Evolutionary conservation across 306 rosid species (phyloP).

Genomic region (Casuarina glauca): DNA sequence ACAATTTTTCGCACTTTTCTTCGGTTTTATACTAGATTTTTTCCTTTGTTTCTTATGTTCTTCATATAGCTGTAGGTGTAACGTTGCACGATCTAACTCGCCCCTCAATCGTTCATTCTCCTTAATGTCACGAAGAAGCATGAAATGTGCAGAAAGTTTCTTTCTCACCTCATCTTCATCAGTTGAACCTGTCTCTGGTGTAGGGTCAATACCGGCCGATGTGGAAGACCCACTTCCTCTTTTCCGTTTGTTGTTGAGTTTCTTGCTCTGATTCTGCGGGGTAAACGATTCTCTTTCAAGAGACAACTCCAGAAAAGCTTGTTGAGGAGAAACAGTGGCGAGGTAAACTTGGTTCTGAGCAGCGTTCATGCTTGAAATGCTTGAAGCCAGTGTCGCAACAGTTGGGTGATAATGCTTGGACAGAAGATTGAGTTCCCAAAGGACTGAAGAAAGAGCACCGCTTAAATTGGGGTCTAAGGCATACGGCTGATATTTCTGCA

Average conservation of each 20-base stretch:
- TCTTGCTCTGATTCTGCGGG: constrained; percentile 38
- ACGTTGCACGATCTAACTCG: constrained; percentile 52
- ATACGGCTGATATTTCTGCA: constrained; percentile 85
- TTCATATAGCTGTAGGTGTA: constrained; percentile 56
- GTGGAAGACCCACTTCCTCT: constrained; percentile 34
- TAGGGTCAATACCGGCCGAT: constrained; percentile 30
- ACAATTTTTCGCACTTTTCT: constrained; percentile 10
- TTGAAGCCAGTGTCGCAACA: constrained; percentile 61
- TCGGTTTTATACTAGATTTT: constrained; percentile 32
- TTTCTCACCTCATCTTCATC: constrained; percentile 55
- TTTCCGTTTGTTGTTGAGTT: constrained; percentile 54
- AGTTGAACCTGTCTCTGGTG: constrained; percentile 28
- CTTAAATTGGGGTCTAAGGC: constrained; percentile 90
- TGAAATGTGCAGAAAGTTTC: constrained; percentile 65
- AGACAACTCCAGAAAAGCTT: constrained; percentile 71
- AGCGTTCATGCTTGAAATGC: constrained; percentile 55
- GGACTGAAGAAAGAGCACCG: constrained; percentile 94
- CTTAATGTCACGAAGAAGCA: constrained; percentile 65
- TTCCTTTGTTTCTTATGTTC: constrained; percentile 66
- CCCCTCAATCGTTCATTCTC: constrained; percentile 72
- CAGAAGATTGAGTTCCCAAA: constrained; percentile 90
- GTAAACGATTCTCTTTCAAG: constrained; percentile 55
- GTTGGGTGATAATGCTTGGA: constrained; percentile 79
- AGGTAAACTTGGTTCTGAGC: constrained; percentile 62
- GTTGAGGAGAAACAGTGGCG: constrained; percentile 63